Evolutionary conservation across 129 eudicot genomes (phyloP), one percentile per base, ranked within the genome.

Genomic region (Scalesia atractyloides): DNA sequence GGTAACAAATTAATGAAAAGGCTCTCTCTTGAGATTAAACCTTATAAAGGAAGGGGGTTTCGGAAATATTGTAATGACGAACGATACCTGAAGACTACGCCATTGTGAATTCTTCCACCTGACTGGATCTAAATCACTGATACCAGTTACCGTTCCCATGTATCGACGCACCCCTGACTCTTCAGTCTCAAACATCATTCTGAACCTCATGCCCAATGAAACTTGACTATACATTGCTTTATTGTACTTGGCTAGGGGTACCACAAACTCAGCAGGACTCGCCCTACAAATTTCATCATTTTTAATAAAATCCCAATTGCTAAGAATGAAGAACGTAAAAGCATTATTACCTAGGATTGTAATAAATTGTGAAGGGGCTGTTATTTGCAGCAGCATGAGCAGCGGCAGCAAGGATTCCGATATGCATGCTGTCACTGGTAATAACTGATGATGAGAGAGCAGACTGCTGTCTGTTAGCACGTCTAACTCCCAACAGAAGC

Each of bases 361-460:
- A 92, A 78, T 87, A 92, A 33, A 92, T 89, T n/a, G 92, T 85
- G 73, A 92, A 92, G 1, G 98, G 98, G 85, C 98, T 92, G 70
- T 87, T 83, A 82, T 92, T 92, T 9, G 96, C 94, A 67, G 96
- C 95, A 53, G 98, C 98, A 79, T 92, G 98, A 83, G 98, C 96
- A 20, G 98, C 98, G 60, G 98, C 98, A 53, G 98, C 98, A 78
- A 92, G 91, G 75, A 92, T 82, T 61, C 98, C 98, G 49, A 92
- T 92, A 74, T 92, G 98, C 98, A 92, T 89, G 85, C 98, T 92
- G 79, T 92, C 98, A 66, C 98, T 92, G 3, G 98, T 87, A 80
- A 92, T 92, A 62, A 92, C 98, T 15, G 98, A 92, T 43, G 98
- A 92, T 30, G 98, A 90, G 44, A 92, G 86, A 44, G 98, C 89